phyloP scores from a whole-genome alignment of 805 yeast genomes.

The Cyberlindnera samutprakarnensis region DNA sequence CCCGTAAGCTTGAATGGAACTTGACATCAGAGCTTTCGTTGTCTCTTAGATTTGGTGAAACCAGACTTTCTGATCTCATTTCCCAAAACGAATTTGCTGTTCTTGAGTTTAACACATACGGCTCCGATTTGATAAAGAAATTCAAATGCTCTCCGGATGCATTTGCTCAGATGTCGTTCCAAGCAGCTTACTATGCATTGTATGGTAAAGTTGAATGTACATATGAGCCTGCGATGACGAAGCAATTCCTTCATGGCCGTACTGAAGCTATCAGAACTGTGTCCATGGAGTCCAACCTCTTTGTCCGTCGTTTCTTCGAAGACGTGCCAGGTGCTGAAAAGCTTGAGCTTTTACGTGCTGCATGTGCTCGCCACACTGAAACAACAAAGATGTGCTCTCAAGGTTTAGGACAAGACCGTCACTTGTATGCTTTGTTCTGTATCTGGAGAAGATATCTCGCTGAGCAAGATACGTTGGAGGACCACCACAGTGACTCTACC shows the following conservation, averaged over 20 bases:
- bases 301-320: conserved; percentile 82
- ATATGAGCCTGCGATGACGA: conserved; percentile 96
- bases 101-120: conserved; percentile 61
- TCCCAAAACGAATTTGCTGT: conserved; percentile 84
- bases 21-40: conserved; percentile 70
- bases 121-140: conserved; percentile 69
- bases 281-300: conserved; percentile 67
- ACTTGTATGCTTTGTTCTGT: conserved; percentile 78
- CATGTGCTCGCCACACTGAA: conserved; percentile 62
- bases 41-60: conserved; percentile 84
- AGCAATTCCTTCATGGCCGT: conserved; percentile 78
- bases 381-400: conserved; percentile 62
- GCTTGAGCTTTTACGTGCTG: conserved; percentile 46
- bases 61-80: conserved; percentile 78
- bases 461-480: conserved; percentile 21
- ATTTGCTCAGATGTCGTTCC: conserved; percentile 88
- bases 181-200: conserved; percentile 84
- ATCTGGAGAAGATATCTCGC: conserved; percentile 67
- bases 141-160: conserved; percentile 94
- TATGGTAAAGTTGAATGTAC: conserved; percentile 92
- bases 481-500: conserved; percentile 19
- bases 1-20: conserved; percentile 86
- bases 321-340: conserved; percentile 52
- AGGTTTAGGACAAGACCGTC: conserved; percentile 91
- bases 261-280: conserved; percentile 90